These are phyloP conservation scores for Trametes maxima DNA, from an alignment of 768 basidiomycete genomes.

Conservation along the genomic window DNA sequence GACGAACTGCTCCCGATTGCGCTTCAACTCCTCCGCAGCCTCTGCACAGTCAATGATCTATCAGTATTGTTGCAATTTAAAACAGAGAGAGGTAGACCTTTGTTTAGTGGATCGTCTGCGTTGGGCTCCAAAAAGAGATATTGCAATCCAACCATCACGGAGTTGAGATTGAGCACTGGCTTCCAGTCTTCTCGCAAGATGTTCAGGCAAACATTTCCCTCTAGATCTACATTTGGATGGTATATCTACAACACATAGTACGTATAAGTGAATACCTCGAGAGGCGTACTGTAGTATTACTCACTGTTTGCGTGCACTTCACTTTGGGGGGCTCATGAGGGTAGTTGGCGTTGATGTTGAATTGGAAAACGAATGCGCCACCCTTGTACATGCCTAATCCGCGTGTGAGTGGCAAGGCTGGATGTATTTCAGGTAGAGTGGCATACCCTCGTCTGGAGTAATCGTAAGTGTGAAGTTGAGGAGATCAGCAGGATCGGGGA, in stretches of 20 bases:
- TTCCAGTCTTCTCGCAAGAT: conserved; percentile 99
- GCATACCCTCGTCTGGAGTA: conserved; percentile 90
- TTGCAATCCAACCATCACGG: conserved; percentile 97
- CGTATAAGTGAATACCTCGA: background rate
- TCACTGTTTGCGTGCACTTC: conserved; percentile 91
- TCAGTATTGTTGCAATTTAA: background rate
- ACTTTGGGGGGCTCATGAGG: conserved; percentile 99
- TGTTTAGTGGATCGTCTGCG: conserved; percentile 97
- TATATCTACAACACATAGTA: conserved; percentile 68
- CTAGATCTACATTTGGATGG: conserved; percentile 97
- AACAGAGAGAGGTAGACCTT: conserved; percentile 57
- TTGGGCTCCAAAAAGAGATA: conserved; percentile 99
- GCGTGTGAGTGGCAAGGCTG: background rate
- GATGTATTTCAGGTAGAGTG: no score
- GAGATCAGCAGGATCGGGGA: conserved; percentile 90
- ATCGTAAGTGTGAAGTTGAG: conserved; percentile 97
- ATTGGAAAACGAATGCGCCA: conserved; percentile 91
- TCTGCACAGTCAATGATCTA: conserved; percentile 53
- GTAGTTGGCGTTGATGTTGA: conserved; percentile 96
- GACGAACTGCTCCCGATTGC: conserved; percentile 82
- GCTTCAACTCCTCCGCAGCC: conserved; percentile 92
- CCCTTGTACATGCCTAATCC: conserved; percentile 94
- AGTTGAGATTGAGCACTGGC: conserved; percentile 95
- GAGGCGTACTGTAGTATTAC: conserved; percentile 28
- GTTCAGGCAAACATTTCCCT: conserved; percentile 98